phyloP scores from a whole-genome alignment of 2,329 filamentous ascomycete species.

The Penicillium verrucosum region DNA sequence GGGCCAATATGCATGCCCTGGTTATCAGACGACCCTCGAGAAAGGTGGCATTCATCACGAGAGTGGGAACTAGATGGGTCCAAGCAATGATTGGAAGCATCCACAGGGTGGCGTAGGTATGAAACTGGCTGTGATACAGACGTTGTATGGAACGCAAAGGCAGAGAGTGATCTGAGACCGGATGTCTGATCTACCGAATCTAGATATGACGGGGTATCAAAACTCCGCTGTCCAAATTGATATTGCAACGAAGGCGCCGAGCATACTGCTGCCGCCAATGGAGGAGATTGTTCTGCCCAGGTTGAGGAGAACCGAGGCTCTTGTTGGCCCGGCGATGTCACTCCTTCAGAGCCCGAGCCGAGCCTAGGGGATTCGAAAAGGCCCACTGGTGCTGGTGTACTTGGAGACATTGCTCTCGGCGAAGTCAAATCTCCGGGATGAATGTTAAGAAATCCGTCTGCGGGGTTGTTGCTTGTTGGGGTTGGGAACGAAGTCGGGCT shows the following conservation, averaged over 20 bases:
- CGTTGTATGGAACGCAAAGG: constrained; percentile 32
- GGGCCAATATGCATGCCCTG: not conserved
- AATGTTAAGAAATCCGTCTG: constrained; percentile 15
- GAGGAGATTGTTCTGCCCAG: constrained; percentile 24
- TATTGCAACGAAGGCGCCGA: constrained; percentile 18
- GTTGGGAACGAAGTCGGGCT: constrained; percentile 11
- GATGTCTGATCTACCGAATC: constrained; percentile 25
- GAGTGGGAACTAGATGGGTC: constrained; percentile 15
- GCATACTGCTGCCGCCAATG: constrained; percentile 10
- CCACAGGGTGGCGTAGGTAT: constrained; percentile 31
- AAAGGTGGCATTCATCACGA: constrained; percentile 3
- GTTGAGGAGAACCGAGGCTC: constrained; percentile 15
- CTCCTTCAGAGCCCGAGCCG: constrained; percentile 5
- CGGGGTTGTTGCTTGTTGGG: constrained; percentile 8
- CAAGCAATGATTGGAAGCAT: constrained; percentile 39
- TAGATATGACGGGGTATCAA: constrained; percentile 20
- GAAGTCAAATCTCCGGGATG: constrained; percentile 14
- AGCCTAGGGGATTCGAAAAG: constrained; percentile 19
- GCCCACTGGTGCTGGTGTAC: constrained; percentile 8
- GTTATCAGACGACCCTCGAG: constrained; percentile 1
- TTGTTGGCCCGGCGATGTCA: constrained; percentile 12
- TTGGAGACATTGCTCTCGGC: constrained; percentile 14
- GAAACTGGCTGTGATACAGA: constrained; percentile 36
- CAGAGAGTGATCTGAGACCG: constrained; percentile 24
- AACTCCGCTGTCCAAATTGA: constrained; percentile 14